Evolutionary conservation across 1,284 basidiomycete species (phyloP).

Genomic region (Malassezia sp.): DNA sequence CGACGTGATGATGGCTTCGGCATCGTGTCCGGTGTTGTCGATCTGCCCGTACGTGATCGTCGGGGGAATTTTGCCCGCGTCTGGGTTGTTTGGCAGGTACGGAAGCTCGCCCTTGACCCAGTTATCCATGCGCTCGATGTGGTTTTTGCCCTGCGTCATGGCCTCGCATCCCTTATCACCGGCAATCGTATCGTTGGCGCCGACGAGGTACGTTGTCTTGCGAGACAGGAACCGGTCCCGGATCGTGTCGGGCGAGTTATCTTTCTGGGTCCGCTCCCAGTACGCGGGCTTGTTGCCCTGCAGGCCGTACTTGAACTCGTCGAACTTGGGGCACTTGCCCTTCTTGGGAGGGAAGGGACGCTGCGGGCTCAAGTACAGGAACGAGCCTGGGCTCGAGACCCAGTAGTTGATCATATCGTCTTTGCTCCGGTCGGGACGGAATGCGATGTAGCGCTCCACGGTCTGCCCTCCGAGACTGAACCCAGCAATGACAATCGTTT

Average conservation of each 20-base stretch:
- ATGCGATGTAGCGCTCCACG: conserved; percentile 28
- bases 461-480: conserved; percentile 36
- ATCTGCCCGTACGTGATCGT: conserved; percentile 21
- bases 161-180: conserved; percentile 26
- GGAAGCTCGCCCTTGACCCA: conserved; percentile 31
- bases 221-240: conserved; percentile 21
- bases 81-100: conserved; percentile 21
- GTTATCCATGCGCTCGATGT: conserved; percentile 32
- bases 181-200: conserved; percentile 18
- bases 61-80: conserved; percentile 18
- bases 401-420: conserved; percentile 29
- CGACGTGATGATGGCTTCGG: conserved; percentile 23
- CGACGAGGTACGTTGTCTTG: conserved; percentile 31
- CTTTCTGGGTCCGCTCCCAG: conserved; percentile 7
- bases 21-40: conserved; percentile 23
- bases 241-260: conserved; percentile 5
- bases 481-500: conserved; percentile 36
- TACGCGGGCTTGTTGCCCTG: conserved; percentile 31
- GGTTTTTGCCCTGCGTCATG: conserved; percentile 25
- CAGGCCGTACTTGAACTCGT: conserved; percentile 42
- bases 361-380: conserved; percentile 27
- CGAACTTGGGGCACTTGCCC: conserved; percentile 15
- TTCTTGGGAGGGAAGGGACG: conserved; percentile 9
- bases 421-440: conserved; percentile 18
- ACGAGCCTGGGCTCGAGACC: conserved; percentile 31